These are phyloP conservation scores for Atkinsonella texensis DNA, from an alignment of 2,329 filamentous ascomycete species.

Conservation along the genomic window DNA sequence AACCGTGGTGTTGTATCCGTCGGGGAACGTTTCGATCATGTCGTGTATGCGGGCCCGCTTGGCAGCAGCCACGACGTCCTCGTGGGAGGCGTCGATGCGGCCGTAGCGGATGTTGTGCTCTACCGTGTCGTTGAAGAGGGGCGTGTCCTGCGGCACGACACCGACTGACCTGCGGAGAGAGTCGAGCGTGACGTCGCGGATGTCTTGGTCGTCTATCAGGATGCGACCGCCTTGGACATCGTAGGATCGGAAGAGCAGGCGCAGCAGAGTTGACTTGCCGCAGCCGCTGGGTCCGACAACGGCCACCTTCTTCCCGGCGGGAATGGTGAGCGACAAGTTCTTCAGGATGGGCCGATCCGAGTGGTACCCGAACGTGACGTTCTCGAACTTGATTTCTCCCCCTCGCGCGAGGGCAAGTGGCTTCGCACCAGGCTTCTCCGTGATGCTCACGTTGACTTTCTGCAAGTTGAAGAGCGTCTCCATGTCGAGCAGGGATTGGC, in stretches of 20 bases:
- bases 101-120: conserved; percentile 95
- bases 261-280: conserved; percentile 87
- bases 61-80: conserved; percentile 65
- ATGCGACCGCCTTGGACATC: conserved; percentile 79
- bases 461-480: conserved; percentile 96
- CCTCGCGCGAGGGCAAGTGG: conserved; percentile 60
- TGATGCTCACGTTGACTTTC: conserved; percentile 84
- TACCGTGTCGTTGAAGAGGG: conserved; percentile 93
- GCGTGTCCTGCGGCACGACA: conserved; percentile 93
- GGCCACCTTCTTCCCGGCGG: conserved; percentile 90
- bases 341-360: conserved; percentile 76
- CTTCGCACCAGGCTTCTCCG: conserved; percentile 63
- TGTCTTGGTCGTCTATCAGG: conserved; percentile 84
- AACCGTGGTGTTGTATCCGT: conserved; percentile 84
- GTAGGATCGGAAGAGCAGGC: conserved; percentile 88
- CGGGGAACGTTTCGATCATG: conserved; percentile 64
- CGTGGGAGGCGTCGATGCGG: conserved; percentile 60
- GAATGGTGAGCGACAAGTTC: conserved; percentile 77
- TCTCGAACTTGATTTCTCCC: conserved; percentile 87
- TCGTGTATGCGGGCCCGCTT: conserved; percentile 76
- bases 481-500: conserved; percentile 94
- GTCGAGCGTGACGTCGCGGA: conserved; percentile 70
- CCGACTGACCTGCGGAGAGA: conserved; percentile 78
- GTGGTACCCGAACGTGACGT: conserved; percentile 89
- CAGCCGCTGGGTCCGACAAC: conserved; percentile 92